phyloP scores from a whole-genome alignment of 2,329 filamentous ascomycete genomes.

The Penicillium brasilianum region DNA sequence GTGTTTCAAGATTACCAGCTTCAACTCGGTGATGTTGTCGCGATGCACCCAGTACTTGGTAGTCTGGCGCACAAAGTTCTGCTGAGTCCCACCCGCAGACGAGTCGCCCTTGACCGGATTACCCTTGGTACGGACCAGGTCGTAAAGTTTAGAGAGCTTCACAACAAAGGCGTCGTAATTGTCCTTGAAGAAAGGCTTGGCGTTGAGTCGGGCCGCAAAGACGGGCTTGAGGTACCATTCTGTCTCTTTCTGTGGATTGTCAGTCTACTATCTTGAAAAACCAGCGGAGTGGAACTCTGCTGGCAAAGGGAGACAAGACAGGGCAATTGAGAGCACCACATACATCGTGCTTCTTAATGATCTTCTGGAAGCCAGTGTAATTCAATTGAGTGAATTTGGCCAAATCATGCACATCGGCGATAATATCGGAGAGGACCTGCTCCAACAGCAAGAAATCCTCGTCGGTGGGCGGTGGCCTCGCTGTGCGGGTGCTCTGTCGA shows the following conservation, averaged over 20 bases:
- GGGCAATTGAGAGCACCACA: conserved; percentile 41
- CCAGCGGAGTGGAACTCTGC: background rate
- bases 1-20: conserved; percentile 97
- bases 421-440: conserved; percentile 94
- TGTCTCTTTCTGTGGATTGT: conserved; percentile 76
- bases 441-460: conserved; percentile 94
- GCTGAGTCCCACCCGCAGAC: conserved; percentile 86
- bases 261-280: conserved; percentile 7
- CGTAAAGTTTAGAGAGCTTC: conserved; percentile 92
- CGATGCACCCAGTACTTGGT: conserved; percentile 99
- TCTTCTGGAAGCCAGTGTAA: conserved; percentile 99
- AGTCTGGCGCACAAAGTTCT: conserved; percentile 94
- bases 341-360: conserved; percentile 99
- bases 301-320: too few species aligned
- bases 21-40: conserved; percentile 97
- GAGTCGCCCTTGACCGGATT: conserved; percentile 93
- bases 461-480: conserved; percentile 64
- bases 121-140: conserved; percentile 88
- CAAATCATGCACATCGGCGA: conserved; percentile 96
- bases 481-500: conserved; percentile 37
- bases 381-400: conserved; percentile 98
- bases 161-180: conserved; percentile 97
- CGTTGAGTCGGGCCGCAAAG: conserved; percentile 92
- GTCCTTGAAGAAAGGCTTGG: conserved; percentile 98
- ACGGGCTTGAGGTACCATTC: conserved; percentile 90